A percentile compares a stretch with the other conserved stretches of the same genome.
These are phyloP conservation scores for Arachis stenosperma DNA, from an alignment of 306 rosid genomes.

Conservation along the genomic window DNA sequence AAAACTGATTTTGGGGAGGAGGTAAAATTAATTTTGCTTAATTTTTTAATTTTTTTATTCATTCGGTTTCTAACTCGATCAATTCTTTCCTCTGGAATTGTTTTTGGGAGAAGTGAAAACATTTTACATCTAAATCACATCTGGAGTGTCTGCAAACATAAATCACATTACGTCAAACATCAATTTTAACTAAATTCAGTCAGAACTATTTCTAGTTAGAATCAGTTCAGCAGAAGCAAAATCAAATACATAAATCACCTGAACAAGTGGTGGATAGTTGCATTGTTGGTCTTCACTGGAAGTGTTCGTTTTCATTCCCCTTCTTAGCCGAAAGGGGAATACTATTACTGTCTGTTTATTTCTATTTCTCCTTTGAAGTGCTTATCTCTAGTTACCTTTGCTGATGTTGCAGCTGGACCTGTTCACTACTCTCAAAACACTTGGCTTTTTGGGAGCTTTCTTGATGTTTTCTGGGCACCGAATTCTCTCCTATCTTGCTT, in stretches of 20 bases:
- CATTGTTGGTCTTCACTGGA: not conserved
- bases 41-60: no score
- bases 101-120: no score
- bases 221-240: no score
- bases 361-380: not conserved
- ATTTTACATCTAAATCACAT: no score
- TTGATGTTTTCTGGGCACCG: constrained; percentile 87
- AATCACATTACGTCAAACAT: no score
- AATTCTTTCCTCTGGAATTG: no score
- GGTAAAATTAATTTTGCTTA: no score
- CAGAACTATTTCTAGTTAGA: no score
- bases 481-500: constrained; percentile 83
- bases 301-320: constrained; percentile 2
- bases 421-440: constrained; percentile 81
- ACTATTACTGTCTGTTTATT: constrained; percentile 19
- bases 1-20: no score
- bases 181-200: no score
- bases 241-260: constrained; percentile 1
- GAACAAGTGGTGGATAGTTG: constrained; percentile 2
- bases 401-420: constrained; percentile 80
- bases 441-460: constrained; percentile 75
- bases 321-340: constrained; percentile 16
- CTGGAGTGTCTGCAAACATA: no score
- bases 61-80: no score
- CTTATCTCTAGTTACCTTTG: constrained; percentile 7